A percentile compares a stretch with the other conserved stretches of the same genome.
These are phyloP conservation scores for Kurtzmaniella natalensis DNA, from an alignment of 1,139 yeast species.

Conservation along the genomic window DNA sequence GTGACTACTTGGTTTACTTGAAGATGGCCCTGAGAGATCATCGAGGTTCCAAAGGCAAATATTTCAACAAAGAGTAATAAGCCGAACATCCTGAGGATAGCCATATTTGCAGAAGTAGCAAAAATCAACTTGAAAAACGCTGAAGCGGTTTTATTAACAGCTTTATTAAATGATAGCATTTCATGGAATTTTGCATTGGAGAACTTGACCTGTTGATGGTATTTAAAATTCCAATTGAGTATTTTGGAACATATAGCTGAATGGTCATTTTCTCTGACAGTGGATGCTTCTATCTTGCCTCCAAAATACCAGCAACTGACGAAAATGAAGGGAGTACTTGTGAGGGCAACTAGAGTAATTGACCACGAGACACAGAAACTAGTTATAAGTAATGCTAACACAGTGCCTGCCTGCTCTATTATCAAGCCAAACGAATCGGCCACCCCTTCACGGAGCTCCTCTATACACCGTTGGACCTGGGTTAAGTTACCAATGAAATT, in stretches of 20 bases:
- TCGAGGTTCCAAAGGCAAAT: conserved; percentile 79
- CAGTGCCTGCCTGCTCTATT: conserved; percentile 47
- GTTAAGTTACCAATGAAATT: conserved; percentile 60
- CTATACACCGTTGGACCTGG: conserved; percentile 70
- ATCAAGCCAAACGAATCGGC: conserved; percentile 64
- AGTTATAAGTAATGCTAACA: conserved; percentile 55
- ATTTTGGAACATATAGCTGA: conserved; percentile 56
- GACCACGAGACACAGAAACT: conserved; percentile 83
- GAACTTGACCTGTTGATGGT: conserved; percentile 57
- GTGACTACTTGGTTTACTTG: conserved; percentile 66
- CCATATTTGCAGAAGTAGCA: conserved; percentile 53
- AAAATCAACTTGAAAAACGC: conserved; percentile 46
- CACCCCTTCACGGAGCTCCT: conserved; percentile 67
- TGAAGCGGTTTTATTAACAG: conserved; percentile 40
- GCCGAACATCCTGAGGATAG: conserved; percentile 52
- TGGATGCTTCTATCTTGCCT: conserved; percentile 41
- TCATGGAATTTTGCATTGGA: conserved; percentile 59
- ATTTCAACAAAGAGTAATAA: conserved; percentile 84
- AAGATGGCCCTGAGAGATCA: conserved; percentile 50
- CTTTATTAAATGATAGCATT: conserved; percentile 32
- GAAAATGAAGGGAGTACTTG: conserved; percentile 66
- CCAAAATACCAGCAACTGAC: conserved; percentile 50
- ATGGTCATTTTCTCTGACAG: conserved; percentile 53
- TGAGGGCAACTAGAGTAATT: conserved; percentile 68
- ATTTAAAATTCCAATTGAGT: conserved; percentile 65